These are phyloP conservation scores for Endothia cerciana DNA, from an alignment of 2,329 filamentous ascomycete genomes.

Conservation along the genomic window DNA sequence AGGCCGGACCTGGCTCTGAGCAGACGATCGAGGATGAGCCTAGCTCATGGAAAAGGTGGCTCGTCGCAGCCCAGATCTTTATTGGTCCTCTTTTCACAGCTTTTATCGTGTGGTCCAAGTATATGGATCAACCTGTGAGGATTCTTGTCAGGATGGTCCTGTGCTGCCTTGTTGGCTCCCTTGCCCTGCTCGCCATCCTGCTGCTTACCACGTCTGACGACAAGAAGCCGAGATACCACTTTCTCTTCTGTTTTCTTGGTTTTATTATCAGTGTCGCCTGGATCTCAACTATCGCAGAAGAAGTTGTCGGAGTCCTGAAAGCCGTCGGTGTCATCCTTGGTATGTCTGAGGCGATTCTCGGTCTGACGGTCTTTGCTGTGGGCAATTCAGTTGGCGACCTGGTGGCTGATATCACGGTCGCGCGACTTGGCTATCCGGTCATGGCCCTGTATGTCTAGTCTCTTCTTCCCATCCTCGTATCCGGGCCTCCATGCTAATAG, in stretches of 20 bases:
- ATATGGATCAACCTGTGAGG: constrained; percentile 55
- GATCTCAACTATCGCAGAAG: constrained; percentile 94
- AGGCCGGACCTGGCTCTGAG: constrained; percentile 21
- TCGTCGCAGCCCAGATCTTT: constrained; percentile 83
- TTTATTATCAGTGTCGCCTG: constrained; percentile 92
- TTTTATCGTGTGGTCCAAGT: constrained; percentile 73
- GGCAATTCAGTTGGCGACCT: constrained; percentile 94
- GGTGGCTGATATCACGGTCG: constrained; percentile 93
- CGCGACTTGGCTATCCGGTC: constrained; percentile 89
- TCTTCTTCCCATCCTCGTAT: not conserved
- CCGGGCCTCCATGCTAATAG: not conserved
- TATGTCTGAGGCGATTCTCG: constrained; percentile 93
- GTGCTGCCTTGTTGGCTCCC: constrained; percentile 69
- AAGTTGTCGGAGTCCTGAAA: constrained; percentile 94
- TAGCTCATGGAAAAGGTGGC: constrained; percentile 86
- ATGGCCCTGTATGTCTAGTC: constrained; percentile 73
- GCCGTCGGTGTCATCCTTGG: constrained; percentile 87
- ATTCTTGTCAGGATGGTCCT: constrained; percentile 62
- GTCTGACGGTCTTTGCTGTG: constrained; percentile 93
- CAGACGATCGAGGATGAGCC: constrained; percentile 40
- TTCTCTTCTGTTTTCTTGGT: constrained; percentile 82
- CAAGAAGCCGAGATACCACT: constrained; percentile 72
- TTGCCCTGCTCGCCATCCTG: constrained; percentile 68
- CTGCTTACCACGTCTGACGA: constrained; percentile 70
- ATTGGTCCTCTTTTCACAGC: constrained; percentile 84